Percentiles rank a stretch among this genome's conserved stretches.
phyloP scores from a whole-genome alignment of 148 eudicot species.

The Cornus florida region DNA sequence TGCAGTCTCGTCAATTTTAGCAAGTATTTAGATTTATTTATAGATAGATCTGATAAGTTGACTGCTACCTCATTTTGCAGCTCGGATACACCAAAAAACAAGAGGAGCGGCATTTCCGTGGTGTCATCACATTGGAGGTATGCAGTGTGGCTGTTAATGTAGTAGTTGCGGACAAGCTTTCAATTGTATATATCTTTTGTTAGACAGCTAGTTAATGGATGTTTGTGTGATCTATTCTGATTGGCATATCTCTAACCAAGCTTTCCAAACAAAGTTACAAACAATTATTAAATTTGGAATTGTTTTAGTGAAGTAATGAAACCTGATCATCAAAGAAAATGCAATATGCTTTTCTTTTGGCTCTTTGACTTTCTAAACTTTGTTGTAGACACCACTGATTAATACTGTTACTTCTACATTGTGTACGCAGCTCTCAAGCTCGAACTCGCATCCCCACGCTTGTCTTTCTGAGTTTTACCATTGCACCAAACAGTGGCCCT shows the following conservation, averaged over 20 bases:
- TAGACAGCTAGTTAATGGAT: background rate
- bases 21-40: background rate
- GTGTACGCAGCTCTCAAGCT: background rate
- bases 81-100: slow-evolving; percentile 98
- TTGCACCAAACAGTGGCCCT: no score
- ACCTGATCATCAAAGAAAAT: no score
- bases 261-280: background rate
- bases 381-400: background rate
- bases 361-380: background rate
- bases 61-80: slow-evolving; percentile 47
- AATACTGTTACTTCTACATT: background rate
- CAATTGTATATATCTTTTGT: background rate
- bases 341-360: background rate
- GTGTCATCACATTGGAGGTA: slow-evolving; percentile 96
- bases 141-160: slow-evolving; percentile 1
- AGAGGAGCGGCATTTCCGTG: slow-evolving; percentile 95
- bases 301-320: background rate
- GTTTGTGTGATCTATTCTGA: background rate
- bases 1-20: background rate
- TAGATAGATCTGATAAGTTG: background rate
- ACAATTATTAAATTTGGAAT: background rate
- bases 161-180: background rate
- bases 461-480: no score
- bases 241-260: background rate
- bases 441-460: no score